These are phyloP conservation scores for Teunomyces pallodes DNA, from an alignment of 805 yeast genomes.

Conservation along the genomic window DNA sequence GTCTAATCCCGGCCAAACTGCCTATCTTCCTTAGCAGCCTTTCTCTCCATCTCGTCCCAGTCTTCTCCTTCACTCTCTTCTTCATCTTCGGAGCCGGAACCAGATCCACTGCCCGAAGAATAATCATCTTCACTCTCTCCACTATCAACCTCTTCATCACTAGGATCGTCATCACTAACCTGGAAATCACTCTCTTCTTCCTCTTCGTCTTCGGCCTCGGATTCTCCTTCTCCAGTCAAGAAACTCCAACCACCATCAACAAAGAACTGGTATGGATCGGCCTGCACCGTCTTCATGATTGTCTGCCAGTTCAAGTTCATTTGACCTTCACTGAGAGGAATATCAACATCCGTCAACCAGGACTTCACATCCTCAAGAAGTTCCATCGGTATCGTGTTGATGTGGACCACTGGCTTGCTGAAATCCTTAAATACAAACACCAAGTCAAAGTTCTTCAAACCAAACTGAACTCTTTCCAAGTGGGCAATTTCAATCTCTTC, in stretches of 20 bases:
- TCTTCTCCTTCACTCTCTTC: conserved; percentile 43
- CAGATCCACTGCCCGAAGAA: conserved; percentile 33
- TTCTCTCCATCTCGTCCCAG: conserved; percentile 62
- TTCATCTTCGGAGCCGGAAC: conserved; percentile 27
- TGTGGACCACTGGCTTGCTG: conserved; percentile 80
- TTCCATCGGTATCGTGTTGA: conserved; percentile 93
- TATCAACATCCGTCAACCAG: conserved; percentile 97
- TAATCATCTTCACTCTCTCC: conserved; percentile 45
- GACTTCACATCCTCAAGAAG: conserved; percentile 87
- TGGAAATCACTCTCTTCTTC: conserved; percentile 73
- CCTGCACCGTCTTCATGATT: conserved; percentile 88
- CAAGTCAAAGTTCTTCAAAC: conserved; percentile 91
- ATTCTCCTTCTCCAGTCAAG: conserved; percentile 81
- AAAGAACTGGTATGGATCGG: conserved; percentile 94
- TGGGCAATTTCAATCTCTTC: conserved; percentile 93
- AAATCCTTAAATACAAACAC: conserved; percentile 97
- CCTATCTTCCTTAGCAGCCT: conserved; percentile 50
- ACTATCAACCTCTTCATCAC: conserved; percentile 59
- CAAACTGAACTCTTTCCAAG: conserved; percentile 95
- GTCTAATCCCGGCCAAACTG: conserved; percentile 22
- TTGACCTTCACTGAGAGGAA: conserved; percentile 91
- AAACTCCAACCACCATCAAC: conserved; percentile 94
- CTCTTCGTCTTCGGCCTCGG: conserved; percentile 62
- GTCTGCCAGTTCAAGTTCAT: conserved; percentile 94
- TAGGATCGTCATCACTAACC: conserved; percentile 57